Evolutionary conservation across 1,139 yeast species (phyloP), one percentile per base, ranked within the genome.

Genomic region (Spathaspora sp.): DNA sequence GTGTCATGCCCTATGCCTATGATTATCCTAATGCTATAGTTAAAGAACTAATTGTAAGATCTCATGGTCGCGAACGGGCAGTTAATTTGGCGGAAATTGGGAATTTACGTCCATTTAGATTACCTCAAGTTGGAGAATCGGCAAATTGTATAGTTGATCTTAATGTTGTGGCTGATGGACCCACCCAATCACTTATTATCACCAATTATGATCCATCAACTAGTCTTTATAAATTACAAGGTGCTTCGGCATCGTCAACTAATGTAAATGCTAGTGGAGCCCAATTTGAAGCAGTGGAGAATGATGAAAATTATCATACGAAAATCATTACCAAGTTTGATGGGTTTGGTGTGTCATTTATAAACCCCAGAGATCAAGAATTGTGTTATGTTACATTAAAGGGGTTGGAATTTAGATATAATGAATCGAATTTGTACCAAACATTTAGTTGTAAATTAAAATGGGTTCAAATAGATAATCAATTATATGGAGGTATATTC

Each of bases 1-100:
- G 97, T 69, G 95, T 89, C 2, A 95, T 95, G 99, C 97, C 98
- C 0, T 95, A 93, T 64, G 90, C 99, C 0, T 95, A 97, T 89
- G 99, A 95, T 62, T 93, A 81, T 65, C 99, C 99, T 0, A 89
- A 95, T 46, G 97, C 97, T 0, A 72, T 82, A 10, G 79, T 86
- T 41, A 91, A 90, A 62, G 97, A 91, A 58, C 67, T 95, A 31
- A 76, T 89, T 2, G 68, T 95, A 25, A 74, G 91, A 50, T 71
- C 84, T 7, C 86, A 84, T 47, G 89, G 89, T 1, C 75, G 85
- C 38, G 93, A 88, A 59, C 75, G 98, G 50, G 81, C 83, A 33
- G 78, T 95, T 16, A 95, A 89, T 58, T 67, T 95, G 43, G 95
- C 96, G 0, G 99, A 93, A 61, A 90, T 95, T 56, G 99, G 99